Evolutionary conservation across 192 early-diverging fungal genomes (phyloP), one percentile per base, ranked within the genome.

Genomic region (Diversispora epigaea): DNA sequence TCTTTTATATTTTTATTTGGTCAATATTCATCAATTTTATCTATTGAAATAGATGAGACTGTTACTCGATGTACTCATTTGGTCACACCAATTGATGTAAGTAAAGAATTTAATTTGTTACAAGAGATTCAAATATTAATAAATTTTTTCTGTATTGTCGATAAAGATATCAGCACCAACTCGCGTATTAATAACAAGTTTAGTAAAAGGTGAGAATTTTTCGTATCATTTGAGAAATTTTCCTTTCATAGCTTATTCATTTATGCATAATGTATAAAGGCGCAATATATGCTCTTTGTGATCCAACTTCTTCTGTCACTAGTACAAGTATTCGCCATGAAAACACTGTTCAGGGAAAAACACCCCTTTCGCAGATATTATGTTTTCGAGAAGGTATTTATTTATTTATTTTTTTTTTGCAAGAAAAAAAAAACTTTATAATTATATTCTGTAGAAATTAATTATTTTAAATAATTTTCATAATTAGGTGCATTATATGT

Each of bases 31-130:
- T 61, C 14, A n/a, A 45, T 21, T 55, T 39, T 43, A 43, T 8
- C 25, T 49, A 21, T 58, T 3, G 0, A 45, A 25, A 21, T 11
- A 75, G 73, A 75, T 21, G n/a, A n/a, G 14, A 12, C 45, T n/a
- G 62, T 22, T 19, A 75, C 73, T 17, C 21, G 63, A 12, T 75
- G 73, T 65, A 41, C 50, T n/a, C 73, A 75, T 63, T 32, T 47
- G 39, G 47, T 65, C 54, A 75, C 73, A 32, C 60, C 73, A 7
- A 41, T 65, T 14, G 73, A 71, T 57, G 70, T 71, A 43, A 71
- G 70, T 44, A 6, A 57, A 17, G 6, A 14, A 43, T 71, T 49
- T 25, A 12, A 12, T 39, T 52, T 52, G 14, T 15, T 50, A 25
- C 46, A 32, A 39, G 4, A n/a, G 7, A 54, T 25, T 39, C 14